A percentile compares a stretch with the other conserved stretches of the same genome.
These are phyloP conservation scores for Amanita muscaria DNA, from an alignment of 768 basidiomycete species.

Conservation along the genomic window DNA sequence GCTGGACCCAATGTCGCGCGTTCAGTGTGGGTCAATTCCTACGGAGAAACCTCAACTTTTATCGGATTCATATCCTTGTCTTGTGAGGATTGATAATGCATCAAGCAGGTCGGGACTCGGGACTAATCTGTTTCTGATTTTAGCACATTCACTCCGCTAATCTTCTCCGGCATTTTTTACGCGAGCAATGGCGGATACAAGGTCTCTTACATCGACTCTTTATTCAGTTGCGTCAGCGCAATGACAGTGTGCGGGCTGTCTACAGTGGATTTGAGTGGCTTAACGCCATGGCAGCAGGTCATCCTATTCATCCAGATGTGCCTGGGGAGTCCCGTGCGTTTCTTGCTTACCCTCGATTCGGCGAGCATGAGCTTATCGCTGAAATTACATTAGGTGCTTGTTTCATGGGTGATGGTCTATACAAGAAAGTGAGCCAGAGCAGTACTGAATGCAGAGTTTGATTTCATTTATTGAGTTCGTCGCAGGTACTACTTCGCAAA, in stretches of 20 bases:
- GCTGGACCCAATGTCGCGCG: no score
- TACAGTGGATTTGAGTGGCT: constrained; percentile 56
- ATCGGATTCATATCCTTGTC: constrained; percentile 50
- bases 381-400: constrained; percentile 40
- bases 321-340: constrained; percentile 61
- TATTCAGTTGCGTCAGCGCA: constrained; percentile 71
- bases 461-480: not conserved
- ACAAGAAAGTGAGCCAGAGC: constrained; percentile 48
- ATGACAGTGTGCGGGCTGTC: constrained; percentile 74
- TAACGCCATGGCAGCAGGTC: constrained; percentile 64
- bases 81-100: constrained; percentile 35
- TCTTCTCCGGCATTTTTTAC: constrained; percentile 76
- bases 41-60: constrained; percentile 54
- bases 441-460: not conserved
- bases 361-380: not conserved
- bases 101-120: constrained; percentile 3
- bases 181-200: constrained; percentile 68
- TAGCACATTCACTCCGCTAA: constrained; percentile 71
- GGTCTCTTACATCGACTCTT: constrained; percentile 66
- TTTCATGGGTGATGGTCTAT: constrained; percentile 81
- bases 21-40: no score
- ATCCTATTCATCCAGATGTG: constrained; percentile 75
- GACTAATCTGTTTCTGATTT: constrained; percentile 10
- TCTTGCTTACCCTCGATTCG: not conserved
- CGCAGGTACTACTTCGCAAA: constrained; percentile 59